Evolutionary conservation across 805 yeast genomes (phyloP).

Genomic region (Ogataea haglerorum): DNA sequence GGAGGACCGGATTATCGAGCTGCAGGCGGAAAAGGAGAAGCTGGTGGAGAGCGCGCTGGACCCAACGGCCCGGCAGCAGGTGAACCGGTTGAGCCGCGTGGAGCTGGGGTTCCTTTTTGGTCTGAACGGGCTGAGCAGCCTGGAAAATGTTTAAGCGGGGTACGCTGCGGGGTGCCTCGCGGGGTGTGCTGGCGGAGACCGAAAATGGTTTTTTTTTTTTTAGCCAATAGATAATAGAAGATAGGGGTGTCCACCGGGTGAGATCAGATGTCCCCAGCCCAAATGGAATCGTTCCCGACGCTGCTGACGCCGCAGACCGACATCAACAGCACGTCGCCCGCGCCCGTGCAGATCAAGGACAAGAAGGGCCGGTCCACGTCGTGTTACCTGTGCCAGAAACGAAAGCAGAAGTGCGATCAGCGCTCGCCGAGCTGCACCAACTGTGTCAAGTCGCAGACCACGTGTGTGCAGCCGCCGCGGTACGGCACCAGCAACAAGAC

Average conservation of each 20-base stretch:
- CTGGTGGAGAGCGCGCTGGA: slow-evolving; percentile 82
- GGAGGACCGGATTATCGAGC: slow-evolving; percentile 81
- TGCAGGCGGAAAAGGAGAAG: slow-evolving; percentile 76
- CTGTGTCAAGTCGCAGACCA: slow-evolving; percentile 59
- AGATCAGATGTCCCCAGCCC: background rate
- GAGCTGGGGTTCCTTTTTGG: slow-evolving; percentile 81
- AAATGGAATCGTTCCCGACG: background rate
- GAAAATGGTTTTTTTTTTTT: slow-evolving; percentile 4
- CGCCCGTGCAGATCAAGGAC: slow-evolving; percentile 26
- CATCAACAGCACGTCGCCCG: background rate
- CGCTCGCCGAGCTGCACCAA: slow-evolving; percentile 62
- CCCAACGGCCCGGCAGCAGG: slow-evolving; percentile 63
- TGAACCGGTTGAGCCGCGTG: slow-evolving; percentile 57
- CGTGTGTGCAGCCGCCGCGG: slow-evolving; percentile 62
- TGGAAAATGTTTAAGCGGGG: slow-evolving; percentile 18
- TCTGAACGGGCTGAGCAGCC: slow-evolving; percentile 26
- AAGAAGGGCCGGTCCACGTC: slow-evolving; percentile 57
- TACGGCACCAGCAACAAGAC: slow-evolving; percentile 40
- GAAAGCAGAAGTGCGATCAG: slow-evolving; percentile 66
- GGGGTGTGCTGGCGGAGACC: slow-evolving; percentile 12
- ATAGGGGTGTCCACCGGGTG: slow-evolving; percentile 12
- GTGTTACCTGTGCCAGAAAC: slow-evolving; percentile 52
- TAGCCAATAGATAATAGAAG: slow-evolving; percentile 4
- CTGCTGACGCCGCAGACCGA: background rate
- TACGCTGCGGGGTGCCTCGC: slow-evolving; percentile 2